phyloP scores from a whole-genome alignment of 2,329 filamentous ascomycete species.

The Alternaria panax region DNA sequence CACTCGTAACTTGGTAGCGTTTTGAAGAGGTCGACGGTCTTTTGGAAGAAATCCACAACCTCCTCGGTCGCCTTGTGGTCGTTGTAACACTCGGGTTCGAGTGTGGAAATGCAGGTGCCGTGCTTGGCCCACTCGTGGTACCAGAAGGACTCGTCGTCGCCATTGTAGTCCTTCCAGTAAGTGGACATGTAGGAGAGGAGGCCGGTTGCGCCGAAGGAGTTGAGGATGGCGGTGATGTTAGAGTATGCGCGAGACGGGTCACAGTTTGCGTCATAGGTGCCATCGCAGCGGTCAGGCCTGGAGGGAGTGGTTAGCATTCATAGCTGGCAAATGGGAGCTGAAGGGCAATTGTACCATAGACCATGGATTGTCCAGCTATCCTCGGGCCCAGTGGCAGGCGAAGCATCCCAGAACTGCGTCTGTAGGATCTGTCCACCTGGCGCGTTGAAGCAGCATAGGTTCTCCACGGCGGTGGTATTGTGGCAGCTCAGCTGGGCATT shows the following conservation, averaged over 20 bases:
- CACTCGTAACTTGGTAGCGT: slow-evolving; percentile 69
- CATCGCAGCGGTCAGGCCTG: slow-evolving; percentile 67
- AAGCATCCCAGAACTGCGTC: slow-evolving; percentile 80
- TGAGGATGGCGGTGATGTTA: slow-evolving; percentile 70
- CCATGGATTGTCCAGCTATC: slow-evolving; percentile 80
- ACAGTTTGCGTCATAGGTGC: slow-evolving; percentile 72
- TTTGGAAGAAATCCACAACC: slow-evolving; percentile 73
- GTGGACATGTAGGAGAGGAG: slow-evolving; percentile 71
- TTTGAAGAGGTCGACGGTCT: slow-evolving; percentile 71
- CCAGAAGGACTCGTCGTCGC: slow-evolving; percentile 71
- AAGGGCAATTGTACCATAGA: slow-evolving; percentile 59
- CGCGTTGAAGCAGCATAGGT: slow-evolving; percentile 78
- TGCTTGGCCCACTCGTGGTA: slow-evolving; percentile 76
- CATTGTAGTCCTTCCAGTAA: slow-evolving; percentile 75
- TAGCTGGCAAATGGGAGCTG: not conserved
- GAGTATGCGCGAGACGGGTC: slow-evolving; percentile 67
- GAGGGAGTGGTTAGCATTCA: not conserved
- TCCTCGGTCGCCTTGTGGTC: slow-evolving; percentile 66
- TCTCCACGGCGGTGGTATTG: slow-evolving; percentile 65
- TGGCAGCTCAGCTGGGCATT: slow-evolving; percentile 67
- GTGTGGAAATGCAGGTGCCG: slow-evolving; percentile 75
- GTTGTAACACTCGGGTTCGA: slow-evolving; percentile 69
- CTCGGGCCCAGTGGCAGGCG: slow-evolving; percentile 68
- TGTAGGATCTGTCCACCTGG: slow-evolving; percentile 74
- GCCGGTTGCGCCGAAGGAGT: slow-evolving; percentile 60